A percentile compares a stretch with the other conserved stretches of the same genome.
Evolutionary conservation across 23 red algal genomes (phyloP).

Genomic region (Gracilaria vermiculophylla): DNA sequence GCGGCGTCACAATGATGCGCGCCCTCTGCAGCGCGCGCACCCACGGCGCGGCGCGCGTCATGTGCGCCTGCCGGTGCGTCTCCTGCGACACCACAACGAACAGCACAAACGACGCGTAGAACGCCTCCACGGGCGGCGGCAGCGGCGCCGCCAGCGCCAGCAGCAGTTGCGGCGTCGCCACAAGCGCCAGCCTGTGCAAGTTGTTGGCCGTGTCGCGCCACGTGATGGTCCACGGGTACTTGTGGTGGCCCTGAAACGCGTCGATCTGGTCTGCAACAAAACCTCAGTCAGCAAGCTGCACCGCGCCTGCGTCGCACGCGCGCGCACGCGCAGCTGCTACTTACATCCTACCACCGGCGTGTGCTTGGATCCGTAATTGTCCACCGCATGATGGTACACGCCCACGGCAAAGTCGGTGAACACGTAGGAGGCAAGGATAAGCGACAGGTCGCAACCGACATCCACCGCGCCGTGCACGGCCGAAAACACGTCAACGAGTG

Average conservation of each 20-base stretch:
- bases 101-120: slow-evolving; percentile 53
- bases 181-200: slow-evolving; percentile 67
- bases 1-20: slow-evolving; percentile 49
- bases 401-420: slow-evolving; percentile 82
- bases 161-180: slow-evolving; percentile 50
- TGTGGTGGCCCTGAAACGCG: slow-evolving; percentile 95
- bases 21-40: slow-evolving; percentile 7
- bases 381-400: slow-evolving; percentile 89
- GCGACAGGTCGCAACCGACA: background rate
- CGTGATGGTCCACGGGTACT: slow-evolving; percentile 90
- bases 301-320: no score
- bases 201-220: slow-evolving; percentile 80
- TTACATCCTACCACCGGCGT: slow-evolving; percentile 90
- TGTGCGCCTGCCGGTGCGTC: slow-evolving; percentile 93
- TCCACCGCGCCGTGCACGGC: background rate
- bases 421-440: slow-evolving; percentile 15
- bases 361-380: slow-evolving; percentile 86
- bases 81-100: slow-evolving; percentile 75
- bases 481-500: slow-evolving; percentile 6
- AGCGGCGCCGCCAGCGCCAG: slow-evolving; percentile 7
- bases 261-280: slow-evolving; percentile 68
- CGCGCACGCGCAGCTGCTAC: background rate
- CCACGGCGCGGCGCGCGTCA: slow-evolving; percentile 53
- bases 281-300: background rate
- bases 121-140: background rate